Base-by-base conservation (phyloP, 139 green algal genomes). In the Coelastrella sp. region DNA sequence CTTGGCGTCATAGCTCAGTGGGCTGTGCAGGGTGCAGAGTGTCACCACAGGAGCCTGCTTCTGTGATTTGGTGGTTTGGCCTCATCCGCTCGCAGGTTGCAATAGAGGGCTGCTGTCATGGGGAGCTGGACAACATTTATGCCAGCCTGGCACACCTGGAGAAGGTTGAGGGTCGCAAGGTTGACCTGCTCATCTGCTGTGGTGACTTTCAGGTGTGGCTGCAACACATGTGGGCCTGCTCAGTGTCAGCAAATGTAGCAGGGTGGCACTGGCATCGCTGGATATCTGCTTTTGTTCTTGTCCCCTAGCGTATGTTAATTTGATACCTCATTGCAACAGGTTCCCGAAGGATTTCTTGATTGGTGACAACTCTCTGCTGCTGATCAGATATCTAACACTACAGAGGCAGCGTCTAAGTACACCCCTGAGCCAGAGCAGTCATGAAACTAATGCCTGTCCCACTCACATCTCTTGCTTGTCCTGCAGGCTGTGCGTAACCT, bases 131-230 rank as follows among this genome's bases (percentile, higher is more conserved):
- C 90, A 96, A 95, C 60, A 98, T 99, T n/a, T 99, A 99, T 89
- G 94, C 89, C 25, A 96, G 96, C 3, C 85, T 99, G 76, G 83
- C 95, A 58, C 66, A 93, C 17, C 84, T 98, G 20, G 96, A 98
- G 84, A 88, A 92, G 73, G 82, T 75, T 61, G 70, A 97, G 84
- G 90, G 92, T 6, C 94, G 91, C 27, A 96, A 97, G 27, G 96
- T 98, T 8, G 98, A 99, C 93, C 93, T 99, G 25, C 94, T 99
- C 58, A 97, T 99, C 70, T 99, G 96, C 93, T 99, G 98, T 87
- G 98, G 98, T 7, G 98, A 99, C 92, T 99, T 99, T 85, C 96
- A 98, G 95, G 96, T 96, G 27, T 0, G 66, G 19, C 11, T 11
- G 19, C 8, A 58, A 12, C 0, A 20, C 12, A 20, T 20, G 63